Evolutionary conservation across 2,329 filamentous ascomycete species (phyloP), one percentile per base, ranked within the genome.

Genomic region (Colletotrichum eleusines): DNA sequence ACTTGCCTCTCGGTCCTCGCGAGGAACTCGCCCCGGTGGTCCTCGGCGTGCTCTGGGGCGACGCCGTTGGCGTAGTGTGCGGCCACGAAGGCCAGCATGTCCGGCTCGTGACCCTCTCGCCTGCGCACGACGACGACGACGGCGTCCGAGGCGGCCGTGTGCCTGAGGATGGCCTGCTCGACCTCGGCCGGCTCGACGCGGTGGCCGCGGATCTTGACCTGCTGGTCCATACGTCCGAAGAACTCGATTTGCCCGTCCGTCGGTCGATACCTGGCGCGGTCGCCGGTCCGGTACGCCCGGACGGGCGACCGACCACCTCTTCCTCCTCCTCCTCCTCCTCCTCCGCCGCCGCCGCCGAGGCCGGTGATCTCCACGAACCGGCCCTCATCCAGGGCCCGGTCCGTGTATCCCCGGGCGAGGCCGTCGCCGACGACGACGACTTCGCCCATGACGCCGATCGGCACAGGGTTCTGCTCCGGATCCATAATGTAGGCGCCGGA

Each of bases 181-280:
- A 79, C 73, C 50, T 79, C 77, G 0, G 59, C 74, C 7, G 75
- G 61, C 64, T 80, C 78, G 26, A 79, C 66, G 3, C 78, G 76
- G 11, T 79, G 73, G 14, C 77, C 77, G n/a, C 77, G 73, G 28
- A 80, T 70, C 66, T 80, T 80, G 62, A 78, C 66, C n/a, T 79
- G 77, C 8, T 59, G 53, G 20, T 80, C 77, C 8, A 76, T 74
- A 12, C 78, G 75, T 0, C 76, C 76, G 2, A 78, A 66, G 53
- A 77, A 78, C 50, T 78, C 77, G 1, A 79, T 40, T 2, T 71
- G 51, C 1, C 75, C 74, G 54, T 78, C 76, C 0, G 20, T n/a
- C 1, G 42, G 59, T 2, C 59, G 59, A 44, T 26, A 35, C 18
- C 59, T 20, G 2, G 33, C 59, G 18, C 59, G 59, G n/a, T 80